phyloP scores from a whole-genome alignment of 2,329 filamentous ascomycete species.

The Blumeriella jaapii region DNA sequence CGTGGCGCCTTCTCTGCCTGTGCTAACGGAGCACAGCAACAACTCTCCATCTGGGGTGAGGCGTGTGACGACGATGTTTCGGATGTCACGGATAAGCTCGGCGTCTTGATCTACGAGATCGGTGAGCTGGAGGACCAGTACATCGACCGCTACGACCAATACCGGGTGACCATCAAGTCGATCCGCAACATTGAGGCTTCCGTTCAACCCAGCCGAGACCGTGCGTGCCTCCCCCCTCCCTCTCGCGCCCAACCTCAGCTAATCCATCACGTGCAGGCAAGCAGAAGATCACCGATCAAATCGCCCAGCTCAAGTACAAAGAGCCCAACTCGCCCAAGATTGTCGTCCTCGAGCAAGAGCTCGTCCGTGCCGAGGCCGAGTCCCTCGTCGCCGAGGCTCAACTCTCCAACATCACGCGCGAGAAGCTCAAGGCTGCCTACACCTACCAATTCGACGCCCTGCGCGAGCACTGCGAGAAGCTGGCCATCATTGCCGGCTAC shows the following conservation, averaged over 20 bases:
- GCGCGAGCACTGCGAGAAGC: conserved; percentile 94
- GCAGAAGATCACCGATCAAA: conserved; percentile 98
- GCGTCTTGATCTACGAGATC: conserved; percentile 85
- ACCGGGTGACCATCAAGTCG: conserved; percentile 97
- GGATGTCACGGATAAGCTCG: conserved; percentile 97
- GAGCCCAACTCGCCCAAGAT: conserved; percentile 97
- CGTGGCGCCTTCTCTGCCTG: not conserved
- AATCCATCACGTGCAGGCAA: conserved; percentile 51
- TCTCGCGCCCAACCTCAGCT: not conserved
- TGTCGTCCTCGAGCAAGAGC: conserved; percentile 94
- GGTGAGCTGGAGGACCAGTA: conserved; percentile 95
- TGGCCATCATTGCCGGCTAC: conserved; percentile 94
- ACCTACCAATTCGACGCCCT: conserved; percentile 97
- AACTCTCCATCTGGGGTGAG: conserved; percentile 97
- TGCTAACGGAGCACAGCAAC: conserved; percentile 53
- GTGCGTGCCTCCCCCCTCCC: conserved; percentile 39
- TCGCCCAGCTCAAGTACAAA: conserved; percentile 98
- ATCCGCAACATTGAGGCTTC: conserved; percentile 98
- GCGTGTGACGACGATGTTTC: conserved; percentile 93
- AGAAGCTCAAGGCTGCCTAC: conserved; percentile 98
- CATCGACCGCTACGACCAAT: conserved; percentile 98
- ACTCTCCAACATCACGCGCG: conserved; percentile 96
- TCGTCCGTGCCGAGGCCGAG: conserved; percentile 95
- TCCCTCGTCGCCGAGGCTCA: conserved; percentile 98
- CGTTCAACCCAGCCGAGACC: conserved; percentile 93